These are phyloP conservation scores for Pyrenochaeta sp. DNA, from an alignment of 2,329 filamentous ascomycete genomes.

Conservation along the genomic window DNA sequence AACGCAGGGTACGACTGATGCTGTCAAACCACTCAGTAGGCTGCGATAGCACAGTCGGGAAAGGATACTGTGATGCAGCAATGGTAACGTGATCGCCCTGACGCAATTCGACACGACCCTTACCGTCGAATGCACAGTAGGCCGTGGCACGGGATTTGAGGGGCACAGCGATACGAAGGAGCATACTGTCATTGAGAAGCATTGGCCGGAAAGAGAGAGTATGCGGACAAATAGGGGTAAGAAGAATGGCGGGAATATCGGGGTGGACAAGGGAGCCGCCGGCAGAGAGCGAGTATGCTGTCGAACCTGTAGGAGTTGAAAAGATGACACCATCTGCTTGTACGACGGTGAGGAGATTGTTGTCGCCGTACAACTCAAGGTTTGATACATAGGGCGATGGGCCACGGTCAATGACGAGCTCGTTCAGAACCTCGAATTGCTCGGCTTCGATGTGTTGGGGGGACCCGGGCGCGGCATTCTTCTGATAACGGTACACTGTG, in stretches of 20 bases:
- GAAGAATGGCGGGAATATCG: conserved; percentile 93
- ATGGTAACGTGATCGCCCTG: conserved; percentile 97
- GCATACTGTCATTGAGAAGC: conserved; percentile 94
- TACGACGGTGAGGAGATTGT: conserved; percentile 92
- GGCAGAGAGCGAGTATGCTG: conserved; percentile 94
- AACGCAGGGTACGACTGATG: conserved; percentile 87
- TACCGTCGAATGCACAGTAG: conserved; percentile 97
- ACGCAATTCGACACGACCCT: conserved; percentile 89
- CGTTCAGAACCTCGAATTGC: conserved; percentile 97
- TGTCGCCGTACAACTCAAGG: conserved; percentile 93
- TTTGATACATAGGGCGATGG: conserved; percentile 97
- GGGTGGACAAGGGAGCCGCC: conserved; percentile 96
- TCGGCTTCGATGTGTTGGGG: conserved; percentile 81
- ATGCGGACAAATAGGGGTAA: conserved; percentile 97
- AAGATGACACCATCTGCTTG: conserved; percentile 98
- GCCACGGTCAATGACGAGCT: conserved; percentile 96
- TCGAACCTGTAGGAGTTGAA: conserved; percentile 88
- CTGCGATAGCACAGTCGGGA: conserved; percentile 92
- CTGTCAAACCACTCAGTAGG: conserved; percentile 97
- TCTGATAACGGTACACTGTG: conserved; percentile 82
- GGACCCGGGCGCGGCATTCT: conserved; percentile 56
- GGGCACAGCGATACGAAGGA: conserved; percentile 87
- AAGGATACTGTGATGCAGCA: conserved; percentile 93
- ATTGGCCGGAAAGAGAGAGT: conserved; percentile 97
- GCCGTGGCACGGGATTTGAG: conserved; percentile 86